Percentiles rank a stretch among this genome's conserved stretches.
These are phyloP conservation scores for Clarireedia homoeocarpa DNA, from an alignment of 2,329 filamentous ascomycete species.

Conservation along the genomic window DNA sequence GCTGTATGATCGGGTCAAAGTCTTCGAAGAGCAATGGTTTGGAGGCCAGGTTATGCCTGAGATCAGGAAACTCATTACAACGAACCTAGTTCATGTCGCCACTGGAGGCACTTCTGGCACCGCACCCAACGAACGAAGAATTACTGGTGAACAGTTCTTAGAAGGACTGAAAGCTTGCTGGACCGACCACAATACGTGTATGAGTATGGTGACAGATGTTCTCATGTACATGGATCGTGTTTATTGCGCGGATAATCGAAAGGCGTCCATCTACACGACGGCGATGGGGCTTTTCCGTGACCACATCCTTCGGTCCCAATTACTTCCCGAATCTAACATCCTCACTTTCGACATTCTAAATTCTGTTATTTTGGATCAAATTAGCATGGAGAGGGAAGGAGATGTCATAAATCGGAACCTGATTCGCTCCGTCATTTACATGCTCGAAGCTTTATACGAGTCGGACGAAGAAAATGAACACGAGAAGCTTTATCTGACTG, in stretches of 20 bases:
- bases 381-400: slow-evolving; percentile 85
- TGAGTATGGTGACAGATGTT: slow-evolving; percentile 95
- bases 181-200: slow-evolving; percentile 84
- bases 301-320: slow-evolving; percentile 61
- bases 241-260: slow-evolving; percentile 63
- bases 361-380: slow-evolving; percentile 78
- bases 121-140: slow-evolving; percentile 69
- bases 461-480: slow-evolving; percentile 68
- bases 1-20: slow-evolving; percentile 72
- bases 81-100: slow-evolving; percentile 54
- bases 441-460: slow-evolving; percentile 86
- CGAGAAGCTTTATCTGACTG: slow-evolving; percentile 73
- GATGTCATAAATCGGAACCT: slow-evolving; percentile 80
- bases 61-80: slow-evolving; percentile 64
- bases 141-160: slow-evolving; percentile 77
- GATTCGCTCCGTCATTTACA: slow-evolving; percentile 75
- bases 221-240: slow-evolving; percentile 96
- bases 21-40: slow-evolving; percentile 79
- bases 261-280: slow-evolving; percentile 72
- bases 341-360: slow-evolving; percentile 69
- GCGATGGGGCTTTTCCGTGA: slow-evolving; percentile 87
- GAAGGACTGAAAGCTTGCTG: slow-evolving; percentile 68
- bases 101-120: slow-evolving; percentile 48
- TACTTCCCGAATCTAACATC: slow-evolving; percentile 36
- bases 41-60: slow-evolving; percentile 60